Percentiles rank a stretch among this genome's conserved stretches.
Evolutionary conservation across 1,139 yeast genomes (phyloP).

Genomic region (Sugiyamaella paludigena): DNA sequence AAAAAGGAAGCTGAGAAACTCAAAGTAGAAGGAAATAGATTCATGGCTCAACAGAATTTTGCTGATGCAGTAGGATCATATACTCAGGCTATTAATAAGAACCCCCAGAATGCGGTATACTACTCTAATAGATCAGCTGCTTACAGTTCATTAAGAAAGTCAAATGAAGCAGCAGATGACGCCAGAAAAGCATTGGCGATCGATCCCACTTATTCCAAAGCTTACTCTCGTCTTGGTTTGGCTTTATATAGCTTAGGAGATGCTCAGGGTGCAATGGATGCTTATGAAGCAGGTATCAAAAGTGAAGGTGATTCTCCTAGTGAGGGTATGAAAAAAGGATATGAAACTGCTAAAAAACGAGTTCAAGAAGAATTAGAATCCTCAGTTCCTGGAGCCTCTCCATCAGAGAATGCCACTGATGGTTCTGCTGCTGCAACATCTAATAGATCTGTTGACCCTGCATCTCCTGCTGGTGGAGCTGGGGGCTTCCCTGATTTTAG

Average conservation of each 20-base stretch:
- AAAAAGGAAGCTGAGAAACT: slow-evolving; percentile 76
- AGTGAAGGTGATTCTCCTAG: slow-evolving; percentile 82
- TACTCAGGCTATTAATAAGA: slow-evolving; percentile 73
- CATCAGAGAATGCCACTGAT: slow-evolving; percentile 24
- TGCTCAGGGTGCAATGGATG: slow-evolving; percentile 83
- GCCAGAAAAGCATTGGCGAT: slow-evolving; percentile 76
- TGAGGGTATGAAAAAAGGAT: slow-evolving; percentile 90
- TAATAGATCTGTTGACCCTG: slow-evolving; percentile 28
- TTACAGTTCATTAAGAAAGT: slow-evolving; percentile 71
- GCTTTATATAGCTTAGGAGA: slow-evolving; percentile 90
- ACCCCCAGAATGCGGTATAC: slow-evolving; percentile 76
- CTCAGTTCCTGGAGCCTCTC: slow-evolving; percentile 30
- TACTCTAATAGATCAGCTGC: slow-evolving; percentile 97
- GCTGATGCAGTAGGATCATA: slow-evolving; percentile 70
- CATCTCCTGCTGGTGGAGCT: slow-evolving; percentile 37
- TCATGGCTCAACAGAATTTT: slow-evolving; percentile 79
- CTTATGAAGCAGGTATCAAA: slow-evolving; percentile 82
- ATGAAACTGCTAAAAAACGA: slow-evolving; percentile 86
- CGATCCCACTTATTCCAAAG: slow-evolving; percentile 82
- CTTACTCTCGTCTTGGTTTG: slow-evolving; percentile 91
- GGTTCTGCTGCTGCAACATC: slow-evolving; percentile 30
- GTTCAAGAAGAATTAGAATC: slow-evolving; percentile 68
- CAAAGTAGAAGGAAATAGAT: slow-evolving; percentile 85
- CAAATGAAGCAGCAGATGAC: slow-evolving; percentile 75
- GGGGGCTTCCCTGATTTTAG: slow-evolving; percentile 18